phyloP scores from a whole-genome alignment of 1,139 yeast genomes.

The Saccharomyces hybrid region DNA sequence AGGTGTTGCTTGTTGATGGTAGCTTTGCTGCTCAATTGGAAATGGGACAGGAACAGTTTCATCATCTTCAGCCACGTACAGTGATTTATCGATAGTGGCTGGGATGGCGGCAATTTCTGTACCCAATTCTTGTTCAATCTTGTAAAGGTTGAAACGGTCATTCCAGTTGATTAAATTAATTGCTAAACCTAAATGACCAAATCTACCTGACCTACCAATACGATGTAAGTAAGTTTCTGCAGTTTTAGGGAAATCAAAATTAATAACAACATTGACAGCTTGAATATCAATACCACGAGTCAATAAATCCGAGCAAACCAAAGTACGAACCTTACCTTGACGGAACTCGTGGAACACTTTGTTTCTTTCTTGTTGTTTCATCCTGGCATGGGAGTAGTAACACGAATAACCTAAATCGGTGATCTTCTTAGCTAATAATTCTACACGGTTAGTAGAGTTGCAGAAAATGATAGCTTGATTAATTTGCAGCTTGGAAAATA shows the following conservation, averaged over 20 bases:
- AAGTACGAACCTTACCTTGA: conserved; percentile 94
- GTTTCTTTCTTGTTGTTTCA: conserved; percentile 97
- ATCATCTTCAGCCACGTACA: conserved; percentile 80
- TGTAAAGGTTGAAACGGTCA: conserved; percentile 87
- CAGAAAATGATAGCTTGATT: conserved; percentile 96
- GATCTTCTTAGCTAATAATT: conserved; percentile 87
- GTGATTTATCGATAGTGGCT: conserved; percentile 72
- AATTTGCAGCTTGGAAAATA: conserved; percentile 88
- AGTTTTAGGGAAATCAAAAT: conserved; percentile 96
- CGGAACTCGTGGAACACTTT: conserved; percentile 98
- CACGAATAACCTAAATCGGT: conserved; percentile 96
- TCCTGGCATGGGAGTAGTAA: conserved; percentile 93
- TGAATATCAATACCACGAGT: conserved; percentile 99
- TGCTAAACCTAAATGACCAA: conserved; percentile 96
- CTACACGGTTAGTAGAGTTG: conserved; percentile 94
- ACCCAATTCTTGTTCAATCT: conserved; percentile 94
- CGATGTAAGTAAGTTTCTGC: conserved; percentile 97
- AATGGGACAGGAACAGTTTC: conserved; percentile 80
- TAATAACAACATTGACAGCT: conserved; percentile 95
- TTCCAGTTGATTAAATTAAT: conserved; percentile 95
- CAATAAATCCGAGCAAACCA: conserved; percentile 91
- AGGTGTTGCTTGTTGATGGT: conserved; percentile 12
- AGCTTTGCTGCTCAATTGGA: conserved; percentile 44
- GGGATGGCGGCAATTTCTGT: conserved; percentile 98
- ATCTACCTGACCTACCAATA: conserved; percentile 98